Conservation (phyloP, 352 stramenopile species). For the Phytophthora citricola region DNA sequence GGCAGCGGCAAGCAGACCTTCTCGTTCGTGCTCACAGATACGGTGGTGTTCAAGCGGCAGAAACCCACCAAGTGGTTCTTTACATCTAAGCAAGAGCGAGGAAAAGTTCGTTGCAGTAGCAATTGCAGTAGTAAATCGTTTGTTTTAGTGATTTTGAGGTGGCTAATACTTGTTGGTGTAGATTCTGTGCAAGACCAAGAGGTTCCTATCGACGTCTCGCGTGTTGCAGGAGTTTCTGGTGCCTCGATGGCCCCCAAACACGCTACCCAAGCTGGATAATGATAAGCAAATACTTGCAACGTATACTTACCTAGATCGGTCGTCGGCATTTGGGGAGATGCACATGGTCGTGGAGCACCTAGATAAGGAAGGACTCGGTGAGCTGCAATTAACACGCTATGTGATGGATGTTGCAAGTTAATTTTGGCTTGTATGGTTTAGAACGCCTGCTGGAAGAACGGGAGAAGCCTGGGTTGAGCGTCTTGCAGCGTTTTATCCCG, state of each 20-base stretch:
- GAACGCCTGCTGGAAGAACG: constrained; percentile 50
- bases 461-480: constrained; percentile 60
- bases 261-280: constrained; percentile 21
- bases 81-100: constrained; percentile 73
- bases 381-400: not conserved
- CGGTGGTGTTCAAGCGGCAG: constrained; percentile 77
- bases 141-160: not conserved
- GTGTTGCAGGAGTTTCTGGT: constrained; percentile 61
- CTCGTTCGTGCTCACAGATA: constrained; percentile 64
- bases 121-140: not conserved
- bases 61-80: constrained; percentile 78
- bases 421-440: constrained; percentile 5
- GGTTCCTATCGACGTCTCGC: constrained; percentile 50
- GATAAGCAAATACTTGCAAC: constrained; percentile 59
- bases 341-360: constrained; percentile 68
- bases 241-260: constrained; percentile 27
- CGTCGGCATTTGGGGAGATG: constrained; percentile 39
- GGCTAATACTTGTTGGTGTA: constrained; percentile 18
- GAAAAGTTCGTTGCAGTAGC: constrained; percentile 44
- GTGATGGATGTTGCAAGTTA: not conserved
- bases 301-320: constrained; percentile 63
- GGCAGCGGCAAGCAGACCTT: constrained; percentile 36
- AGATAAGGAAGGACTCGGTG: constrained; percentile 48
- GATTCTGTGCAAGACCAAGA: constrained; percentile 74
- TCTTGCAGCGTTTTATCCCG: constrained; percentile 73